Evolutionary conservation across 305 asterid genomes (phyloP).

Genomic region (Solanum aculeatissimum): DNA sequence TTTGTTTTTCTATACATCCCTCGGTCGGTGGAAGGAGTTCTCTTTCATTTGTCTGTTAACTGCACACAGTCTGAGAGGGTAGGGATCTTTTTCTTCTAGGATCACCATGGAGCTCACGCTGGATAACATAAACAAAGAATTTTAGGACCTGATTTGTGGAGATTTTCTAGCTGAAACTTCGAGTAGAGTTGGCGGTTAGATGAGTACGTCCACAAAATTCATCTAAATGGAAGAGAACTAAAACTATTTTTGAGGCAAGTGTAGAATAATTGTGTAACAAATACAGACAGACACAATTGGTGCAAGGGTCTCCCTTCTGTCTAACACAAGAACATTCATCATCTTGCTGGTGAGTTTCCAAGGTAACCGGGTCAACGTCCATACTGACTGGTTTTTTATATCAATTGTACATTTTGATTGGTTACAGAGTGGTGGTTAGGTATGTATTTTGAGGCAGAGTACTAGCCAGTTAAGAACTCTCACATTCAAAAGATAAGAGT

Average conservation of each 20-base stretch:
- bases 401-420: background rate
- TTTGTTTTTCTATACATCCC: background rate
- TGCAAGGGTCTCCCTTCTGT: background rate
- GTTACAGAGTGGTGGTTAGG: background rate
- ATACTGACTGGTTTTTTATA: background rate
- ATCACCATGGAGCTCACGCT: background rate
- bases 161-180: background rate
- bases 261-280: background rate
- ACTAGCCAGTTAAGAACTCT: background rate
- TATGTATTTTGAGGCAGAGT: background rate
- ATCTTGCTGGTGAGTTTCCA: background rate
- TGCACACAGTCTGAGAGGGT: background rate
- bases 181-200: background rate
- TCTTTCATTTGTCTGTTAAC: background rate
- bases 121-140: background rate
- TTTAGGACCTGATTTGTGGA: background rate
- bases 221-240: background rate
- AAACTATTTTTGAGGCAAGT: background rate
- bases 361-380: background rate
- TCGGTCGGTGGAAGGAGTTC: background rate
- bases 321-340: background rate
- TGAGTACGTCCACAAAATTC: background rate
- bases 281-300: background rate
- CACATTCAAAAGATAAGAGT: background rate
- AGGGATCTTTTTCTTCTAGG: background rate